Base-by-base conservation (phyloP, 2,329 filamentous ascomycete species). In the Septoria linicola region DNA sequence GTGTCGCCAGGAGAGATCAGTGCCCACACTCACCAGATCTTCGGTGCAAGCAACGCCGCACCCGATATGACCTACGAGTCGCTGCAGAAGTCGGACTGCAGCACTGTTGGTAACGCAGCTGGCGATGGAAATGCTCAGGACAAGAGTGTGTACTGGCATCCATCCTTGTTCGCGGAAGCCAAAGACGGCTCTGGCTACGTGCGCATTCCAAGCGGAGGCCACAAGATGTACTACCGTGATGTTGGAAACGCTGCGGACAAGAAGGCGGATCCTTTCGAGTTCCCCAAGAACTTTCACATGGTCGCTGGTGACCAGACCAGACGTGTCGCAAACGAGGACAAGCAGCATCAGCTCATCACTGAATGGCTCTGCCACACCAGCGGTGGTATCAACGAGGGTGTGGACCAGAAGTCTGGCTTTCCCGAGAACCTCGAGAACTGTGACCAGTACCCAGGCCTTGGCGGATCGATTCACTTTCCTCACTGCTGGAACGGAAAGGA, bases 91-190 rank as follows among this genome's bases (percentile, higher is more conserved):
- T 87, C 85, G 21, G 76, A 78, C 30, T 92, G 63, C 56, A 63
- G 57, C 13, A 64, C 59, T 23, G 54, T 66, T n/a, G 59, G 57
- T 17, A 51, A 49, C 44, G 61, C 63, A 10, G 49, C 52, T 31
- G 58, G 58, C 27, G 50, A 58, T 10, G 52, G 56, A 5, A 62
- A 62, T 32, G 80, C 77, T 59, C 81, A 79, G 45, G 87, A 90
- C 71, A 77, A 82, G 67, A 86, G 80, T 61, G 85, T 85, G 69
- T 91, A 92, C 75, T 91, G 88, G 88, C 82, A 84, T 54, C 87
- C 87, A 2, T 73, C 76, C 11, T 72, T 90, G 3, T 90, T 83
- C 70, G 88, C 85, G 60, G 70, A 87, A 56, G 77, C 82, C 62
- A 73, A 77, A 58, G 81, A 83, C 57, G 80, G 79, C 46, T 78